phyloP scores from a whole-genome alignment of 768 basidiomycete species.

The Collybiopsis confluens region DNA sequence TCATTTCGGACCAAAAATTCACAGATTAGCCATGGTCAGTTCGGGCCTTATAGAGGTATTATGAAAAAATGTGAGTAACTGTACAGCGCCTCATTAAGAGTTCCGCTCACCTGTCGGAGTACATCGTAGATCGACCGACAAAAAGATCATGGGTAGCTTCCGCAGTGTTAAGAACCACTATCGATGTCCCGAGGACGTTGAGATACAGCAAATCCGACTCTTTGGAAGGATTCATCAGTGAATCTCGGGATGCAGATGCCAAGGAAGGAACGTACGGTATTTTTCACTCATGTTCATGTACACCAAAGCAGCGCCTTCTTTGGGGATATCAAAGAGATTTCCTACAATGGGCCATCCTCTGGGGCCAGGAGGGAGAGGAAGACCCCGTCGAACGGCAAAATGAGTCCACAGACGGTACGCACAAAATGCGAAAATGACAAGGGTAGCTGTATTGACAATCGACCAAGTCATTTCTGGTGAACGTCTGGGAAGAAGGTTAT shows the following conservation, averaged over 20 bases:
- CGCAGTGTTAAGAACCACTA: conserved; percentile 28
- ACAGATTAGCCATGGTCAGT: conserved; percentile 1
- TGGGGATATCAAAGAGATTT: conserved; percentile 1
- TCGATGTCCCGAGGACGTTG: conserved; percentile 25
- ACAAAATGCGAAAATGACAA: too few species aligned
- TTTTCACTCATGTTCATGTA: neutral
- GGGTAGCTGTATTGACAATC: too few species aligned
- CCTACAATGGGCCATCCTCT: neutral
- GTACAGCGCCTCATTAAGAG: neutral
- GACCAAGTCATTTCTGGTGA: too few species aligned
- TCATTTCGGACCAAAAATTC: neutral
- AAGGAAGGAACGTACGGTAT: neutral
- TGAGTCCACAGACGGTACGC: too few species aligned
- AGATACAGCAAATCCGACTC: conserved; percentile 20
- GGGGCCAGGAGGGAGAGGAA: neutral
- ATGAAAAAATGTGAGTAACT: neutral
- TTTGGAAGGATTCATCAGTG: neutral
- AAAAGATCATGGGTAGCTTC: conserved; percentile 28
- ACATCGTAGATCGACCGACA: conserved; percentile 28
- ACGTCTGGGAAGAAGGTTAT: too few species aligned
- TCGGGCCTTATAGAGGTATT: neutral
- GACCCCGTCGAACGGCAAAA: neutral
- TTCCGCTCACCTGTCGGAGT: conserved; percentile 22
- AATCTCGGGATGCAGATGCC: neutral
- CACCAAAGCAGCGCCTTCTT: neutral